phyloP scores from a whole-genome alignment of 495 filamentous ascomycete genomes.

The Neurospora intermedia region DNA sequence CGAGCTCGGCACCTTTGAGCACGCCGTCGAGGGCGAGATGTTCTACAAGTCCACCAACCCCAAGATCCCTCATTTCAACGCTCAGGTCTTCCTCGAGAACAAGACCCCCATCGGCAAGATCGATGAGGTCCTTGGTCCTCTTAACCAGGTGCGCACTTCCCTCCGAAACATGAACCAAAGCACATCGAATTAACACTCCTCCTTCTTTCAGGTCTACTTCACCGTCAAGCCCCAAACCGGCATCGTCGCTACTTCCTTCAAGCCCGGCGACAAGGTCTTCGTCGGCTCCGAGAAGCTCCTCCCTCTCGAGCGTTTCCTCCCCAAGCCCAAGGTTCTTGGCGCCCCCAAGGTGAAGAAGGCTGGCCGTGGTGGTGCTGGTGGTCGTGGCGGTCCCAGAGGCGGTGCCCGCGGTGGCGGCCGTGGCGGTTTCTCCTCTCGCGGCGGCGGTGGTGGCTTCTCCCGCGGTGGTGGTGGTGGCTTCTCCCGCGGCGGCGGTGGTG shows the following conservation, averaged over 20 bases:
- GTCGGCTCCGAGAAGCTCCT: conserved; percentile 91
- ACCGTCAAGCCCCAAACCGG: conserved; percentile 93
- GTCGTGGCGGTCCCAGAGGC: conserved; percentile 33
- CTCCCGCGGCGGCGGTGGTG: conserved; percentile 31
- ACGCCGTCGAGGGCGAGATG: conserved; percentile 93
- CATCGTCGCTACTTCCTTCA: conserved; percentile 90
- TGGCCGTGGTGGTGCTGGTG: conserved; percentile 32
- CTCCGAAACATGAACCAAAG: not conserved
- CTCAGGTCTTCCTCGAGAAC: conserved; percentile 96
- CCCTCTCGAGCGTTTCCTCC: conserved; percentile 89
- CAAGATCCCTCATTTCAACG: conserved; percentile 98
- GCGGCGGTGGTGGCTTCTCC: conserved; percentile 31
- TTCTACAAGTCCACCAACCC: conserved; percentile 87
- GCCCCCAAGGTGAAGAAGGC: conserved; percentile 47
- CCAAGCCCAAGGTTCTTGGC: conserved; percentile 60
- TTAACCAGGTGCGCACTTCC: conserved; percentile 52
- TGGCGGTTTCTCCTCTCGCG: conserved; percentile 34
- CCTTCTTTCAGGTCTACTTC: conserved; percentile 58
- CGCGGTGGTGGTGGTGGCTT: conserved; percentile 24
- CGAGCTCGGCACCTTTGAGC: conserved; percentile 88
- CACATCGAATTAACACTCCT: not conserved
- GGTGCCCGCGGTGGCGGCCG: conserved; percentile 36
- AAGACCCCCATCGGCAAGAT: conserved; percentile 88
- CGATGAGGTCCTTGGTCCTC: conserved; percentile 87
- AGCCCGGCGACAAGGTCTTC: conserved; percentile 91